Base-by-base conservation (phyloP, 768 basidiomycete species). In the Tylopilus sp. region DNA sequence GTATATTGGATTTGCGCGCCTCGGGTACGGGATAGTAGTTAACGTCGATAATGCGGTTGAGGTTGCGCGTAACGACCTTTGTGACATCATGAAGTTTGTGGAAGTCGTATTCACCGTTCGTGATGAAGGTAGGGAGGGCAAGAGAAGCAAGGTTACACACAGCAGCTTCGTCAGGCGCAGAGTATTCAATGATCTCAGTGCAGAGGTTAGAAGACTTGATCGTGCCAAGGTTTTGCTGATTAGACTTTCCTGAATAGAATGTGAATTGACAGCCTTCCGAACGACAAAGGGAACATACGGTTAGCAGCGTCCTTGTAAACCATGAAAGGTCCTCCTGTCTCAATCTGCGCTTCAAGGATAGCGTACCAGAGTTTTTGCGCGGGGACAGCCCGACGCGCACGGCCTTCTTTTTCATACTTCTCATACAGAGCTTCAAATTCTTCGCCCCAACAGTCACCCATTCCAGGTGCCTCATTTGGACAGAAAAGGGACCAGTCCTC, bases 361-460 rank as follows among this genome's bases (percentile, higher is more conserved):
- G 94, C 93, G 68, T 96, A 98, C 96, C 97, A 99, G 33, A 99
- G 82, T 74, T 98, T 98, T 72, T 98, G 97, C 3, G 97, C 97
- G 41, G 92, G 85, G 58, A 99, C 75, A 17, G 82, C 80, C 77
- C 87, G 89, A 62, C 86, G 84, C 4, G 86, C 87, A 25, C 91
- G 85, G 21, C 93, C 94, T 68, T 95, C 94, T 52, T 77, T 80
- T 75, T 98, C 96, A 65, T 98, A 98, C 57, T 79, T 82, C 66
- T 84, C 83, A 68, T 88, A 97, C 19, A 95, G 74, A 2, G 77
- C 81, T 63, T 95, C 92, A 57, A 98, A 98, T 67, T 95, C 92
- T 31, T 82, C 86, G 21, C 92, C 85, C 74, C 90, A 85, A 16
- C 93, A 90, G 53, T 99, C 97, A 57, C 82, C 81, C 47, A 99